These are phyloP conservation scores for Corchorus capsularis DNA, from an alignment of 345 rosid species.

Conservation along the genomic window DNA sequence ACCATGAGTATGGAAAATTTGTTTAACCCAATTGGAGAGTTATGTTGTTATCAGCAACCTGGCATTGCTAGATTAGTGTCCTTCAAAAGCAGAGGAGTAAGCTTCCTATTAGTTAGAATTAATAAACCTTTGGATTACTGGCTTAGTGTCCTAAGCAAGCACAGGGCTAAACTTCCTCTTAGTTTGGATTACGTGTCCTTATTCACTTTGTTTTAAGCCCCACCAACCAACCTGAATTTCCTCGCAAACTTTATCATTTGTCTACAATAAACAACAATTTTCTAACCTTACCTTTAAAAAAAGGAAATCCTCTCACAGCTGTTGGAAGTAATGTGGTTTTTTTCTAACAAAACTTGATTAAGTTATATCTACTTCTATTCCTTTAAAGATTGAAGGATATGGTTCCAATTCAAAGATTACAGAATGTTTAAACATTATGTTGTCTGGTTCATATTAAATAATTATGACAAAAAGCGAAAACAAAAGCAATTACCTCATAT, in stretches of 20 bases:
- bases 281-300: not conserved
- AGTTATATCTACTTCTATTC: not conserved
- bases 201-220: not conserved
- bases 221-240: not conserved
- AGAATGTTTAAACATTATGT: not conserved
- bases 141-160: not conserved
- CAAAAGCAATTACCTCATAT: conserved; percentile 63
- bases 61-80: not conserved
- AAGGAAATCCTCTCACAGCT: not conserved
- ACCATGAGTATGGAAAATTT: not conserved
- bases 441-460: conserved; percentile 4
- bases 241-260: not conserved
- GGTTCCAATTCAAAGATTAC: conserved; percentile 2
- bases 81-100: not conserved
- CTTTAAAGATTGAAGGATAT: not conserved
- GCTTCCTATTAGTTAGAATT: not conserved
- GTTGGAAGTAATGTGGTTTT: not conserved
- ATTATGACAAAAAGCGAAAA: not conserved
- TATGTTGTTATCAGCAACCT: not conserved
- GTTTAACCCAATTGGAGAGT: not conserved
- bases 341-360: not conserved
- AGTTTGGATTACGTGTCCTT: not conserved
- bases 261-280: not conserved
- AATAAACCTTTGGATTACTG: not conserved
- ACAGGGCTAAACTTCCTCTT: not conserved